Base-by-base conservation (phyloP, 73 alveolate species). In the Paramecium pentaurelia region DNA sequence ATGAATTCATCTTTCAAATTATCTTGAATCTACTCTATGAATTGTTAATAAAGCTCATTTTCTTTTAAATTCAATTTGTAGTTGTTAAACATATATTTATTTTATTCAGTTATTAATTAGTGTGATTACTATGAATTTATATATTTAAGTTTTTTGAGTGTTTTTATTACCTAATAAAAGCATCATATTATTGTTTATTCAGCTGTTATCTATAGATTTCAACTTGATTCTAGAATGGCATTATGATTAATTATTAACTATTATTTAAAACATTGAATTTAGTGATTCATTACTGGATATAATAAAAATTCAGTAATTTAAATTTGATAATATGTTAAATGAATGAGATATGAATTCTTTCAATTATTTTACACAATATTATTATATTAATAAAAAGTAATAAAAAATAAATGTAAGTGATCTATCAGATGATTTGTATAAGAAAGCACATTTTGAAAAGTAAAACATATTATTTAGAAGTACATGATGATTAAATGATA, bases 11-110 rank as follows among this genome's bases (percentile, higher is more conserved):
- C 84, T 64, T 64, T 11, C 30, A 32, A 64, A 64, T 5, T 27
- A 8, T 32, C 25, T 0, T 64, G 16, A 4, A 64, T 10, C 84
- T 64, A 28, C 0, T 64, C 28, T 10, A 12, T 11, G 28, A 64
- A 64, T 27, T 64, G 28, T 12, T 32, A n/a, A 32, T 11, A 32
- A 12, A 64, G 28, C 3, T 34, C 34, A 11, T 75, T 27, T 25
- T 37, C 22, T 42, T 75, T 36, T 38, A 75, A 75, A 75, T 75
- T 75, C 36, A 75, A 10, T 34, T 75, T 42, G 37, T 75, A 75
- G 88, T 75, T 75, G 88, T 75, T 75, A 75, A 75, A 75, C 88
- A 75, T 75, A 30, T 75, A 28, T 28, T 64, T 32, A 64, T 54
- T 25, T 28, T 64, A 64, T 64, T 64, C 84, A 64, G 84, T 64